phyloP scores from a whole-genome alignment of 2,329 filamentous ascomycete species.

The Neophaeococcomyces aloes region DNA sequence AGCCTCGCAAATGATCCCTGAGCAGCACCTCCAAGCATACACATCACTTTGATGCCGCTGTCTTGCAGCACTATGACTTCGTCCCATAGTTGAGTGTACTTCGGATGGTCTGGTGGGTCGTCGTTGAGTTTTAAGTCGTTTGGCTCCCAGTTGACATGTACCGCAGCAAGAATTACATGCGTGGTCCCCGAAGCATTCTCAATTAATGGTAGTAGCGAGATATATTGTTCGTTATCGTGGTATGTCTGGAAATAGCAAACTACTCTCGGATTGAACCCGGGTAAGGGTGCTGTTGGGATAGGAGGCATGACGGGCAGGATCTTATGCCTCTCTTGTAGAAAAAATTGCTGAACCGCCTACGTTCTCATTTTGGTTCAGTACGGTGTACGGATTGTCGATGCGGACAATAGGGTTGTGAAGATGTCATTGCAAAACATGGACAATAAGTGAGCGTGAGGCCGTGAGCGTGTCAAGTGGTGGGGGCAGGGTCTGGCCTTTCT shows the following conservation, averaged over 20 bases:
- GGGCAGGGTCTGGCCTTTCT: no score
- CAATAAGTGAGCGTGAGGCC: no score
- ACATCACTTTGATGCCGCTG: conserved; percentile 66
- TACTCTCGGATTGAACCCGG: conserved; percentile 27
- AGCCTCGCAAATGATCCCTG: conserved; percentile 58
- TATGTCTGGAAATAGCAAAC: conserved; percentile 55
- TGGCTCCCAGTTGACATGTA: conserved; percentile 66
- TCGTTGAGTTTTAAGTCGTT: conserved; percentile 69
- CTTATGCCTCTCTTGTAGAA: neutral
- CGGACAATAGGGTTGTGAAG: neutral
- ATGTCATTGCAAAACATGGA: neutral
- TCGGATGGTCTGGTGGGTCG: conserved; percentile 54
- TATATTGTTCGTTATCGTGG: conserved; percentile 42
- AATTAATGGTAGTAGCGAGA: conserved; percentile 53
- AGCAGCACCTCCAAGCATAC: conserved; percentile 79
- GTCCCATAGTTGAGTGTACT: conserved; percentile 64
- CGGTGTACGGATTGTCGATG: neutral
- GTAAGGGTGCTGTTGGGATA: conserved; percentile 19
- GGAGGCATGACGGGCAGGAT: conserved; percentile 28
- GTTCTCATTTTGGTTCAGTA: no score
- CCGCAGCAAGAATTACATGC: conserved; percentile 75
- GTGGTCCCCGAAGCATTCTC: conserved; percentile 51
- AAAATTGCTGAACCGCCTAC: no score
- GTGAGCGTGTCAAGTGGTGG: no score
- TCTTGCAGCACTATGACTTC: conserved; percentile 64